Evolutionary conservation across 805 yeast genomes (phyloP).

Genomic region (Suhomyces xylopsoci): DNA sequence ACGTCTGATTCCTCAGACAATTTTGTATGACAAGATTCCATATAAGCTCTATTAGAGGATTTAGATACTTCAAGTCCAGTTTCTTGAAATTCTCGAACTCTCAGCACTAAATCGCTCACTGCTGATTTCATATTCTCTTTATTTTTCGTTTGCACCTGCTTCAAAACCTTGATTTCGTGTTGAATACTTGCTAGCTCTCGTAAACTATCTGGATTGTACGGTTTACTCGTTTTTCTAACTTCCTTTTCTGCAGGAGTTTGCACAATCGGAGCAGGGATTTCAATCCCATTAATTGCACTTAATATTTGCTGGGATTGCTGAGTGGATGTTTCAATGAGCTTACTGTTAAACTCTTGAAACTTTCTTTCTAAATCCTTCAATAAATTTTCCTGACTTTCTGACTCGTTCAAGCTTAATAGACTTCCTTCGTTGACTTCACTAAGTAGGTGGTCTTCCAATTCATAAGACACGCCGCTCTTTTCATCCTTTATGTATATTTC

Average conservation of each 20-base stretch:
- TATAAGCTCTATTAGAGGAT: constrained; percentile 50
- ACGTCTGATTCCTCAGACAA: constrained; percentile 75
- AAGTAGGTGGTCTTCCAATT: constrained; percentile 69
- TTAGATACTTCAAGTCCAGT: constrained; percentile 37
- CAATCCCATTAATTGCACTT: constrained; percentile 19
- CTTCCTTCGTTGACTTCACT: constrained; percentile 58
- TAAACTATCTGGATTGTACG: neutral
- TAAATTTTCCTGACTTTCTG: constrained; percentile 23
- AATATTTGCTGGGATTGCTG: constrained; percentile 16
- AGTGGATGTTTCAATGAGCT: constrained; percentile 14
- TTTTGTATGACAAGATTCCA: constrained; percentile 71
- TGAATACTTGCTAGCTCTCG: constrained; percentile 46
- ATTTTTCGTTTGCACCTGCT: constrained; percentile 51
- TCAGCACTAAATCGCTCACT: constrained; percentile 41
- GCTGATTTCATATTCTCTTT: constrained; percentile 41
- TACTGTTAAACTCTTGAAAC: constrained; percentile 12
- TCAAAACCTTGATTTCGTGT: constrained; percentile 56
- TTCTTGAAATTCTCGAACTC: constrained; percentile 52
- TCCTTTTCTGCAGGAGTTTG: constrained; percentile 5
- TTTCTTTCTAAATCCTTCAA: constrained; percentile 19
- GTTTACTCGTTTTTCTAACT: neutral
- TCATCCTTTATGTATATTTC: constrained; percentile 71
- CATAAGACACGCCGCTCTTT: constrained; percentile 61
- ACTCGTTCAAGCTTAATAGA: constrained; percentile 56
- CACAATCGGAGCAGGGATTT: constrained; percentile 15